phyloP scores from a whole-genome alignment of 2,329 filamentous ascomycete genomes.

The Mariannaea elegans region DNA sequence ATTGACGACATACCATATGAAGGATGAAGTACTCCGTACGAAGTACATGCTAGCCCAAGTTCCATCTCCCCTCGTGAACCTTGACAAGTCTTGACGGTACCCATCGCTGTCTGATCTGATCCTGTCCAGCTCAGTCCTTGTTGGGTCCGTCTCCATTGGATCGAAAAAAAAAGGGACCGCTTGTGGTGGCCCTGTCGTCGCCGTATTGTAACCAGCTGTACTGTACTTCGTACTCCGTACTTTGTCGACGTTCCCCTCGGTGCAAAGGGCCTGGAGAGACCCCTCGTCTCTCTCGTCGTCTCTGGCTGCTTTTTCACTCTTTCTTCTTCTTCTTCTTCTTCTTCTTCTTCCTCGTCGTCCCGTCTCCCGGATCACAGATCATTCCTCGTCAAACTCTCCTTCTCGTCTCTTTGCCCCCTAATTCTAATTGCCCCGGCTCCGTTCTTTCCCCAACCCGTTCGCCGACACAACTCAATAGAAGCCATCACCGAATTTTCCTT shows the following conservation, averaged over 20 bases:
- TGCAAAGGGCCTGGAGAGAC: constrained; percentile 16
- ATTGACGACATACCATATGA: neutral
- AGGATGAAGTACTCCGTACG: neutral
- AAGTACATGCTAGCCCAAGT: no score
- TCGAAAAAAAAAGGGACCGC: constrained; percentile 33
- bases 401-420: constrained; percentile 6
- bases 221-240: neutral
- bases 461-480: neutral
- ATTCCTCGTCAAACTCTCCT: constrained; percentile 6
- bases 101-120: constrained; percentile 17
- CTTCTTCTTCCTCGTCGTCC: constrained; percentile 12
- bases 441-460: neutral
- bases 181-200: constrained; percentile 28
- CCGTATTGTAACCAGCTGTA: neutral
- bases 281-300: constrained; percentile 25
- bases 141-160: constrained; percentile 32
- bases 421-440: neutral
- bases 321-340: constrained; percentile 12
- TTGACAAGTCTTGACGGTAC: constrained; percentile 19
- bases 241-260: constrained; percentile 18
- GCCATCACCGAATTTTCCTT: neutral
- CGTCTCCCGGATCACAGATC: constrained; percentile 8
- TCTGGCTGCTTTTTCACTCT: constrained; percentile 6
- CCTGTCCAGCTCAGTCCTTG: constrained; percentile 26
- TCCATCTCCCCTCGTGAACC: neutral